Percentiles rank a stretch among this genome's conserved stretches.
Evolutionary conservation across 805 yeast species (phyloP).

Genomic region (Zygotorulaspora sp.): DNA sequence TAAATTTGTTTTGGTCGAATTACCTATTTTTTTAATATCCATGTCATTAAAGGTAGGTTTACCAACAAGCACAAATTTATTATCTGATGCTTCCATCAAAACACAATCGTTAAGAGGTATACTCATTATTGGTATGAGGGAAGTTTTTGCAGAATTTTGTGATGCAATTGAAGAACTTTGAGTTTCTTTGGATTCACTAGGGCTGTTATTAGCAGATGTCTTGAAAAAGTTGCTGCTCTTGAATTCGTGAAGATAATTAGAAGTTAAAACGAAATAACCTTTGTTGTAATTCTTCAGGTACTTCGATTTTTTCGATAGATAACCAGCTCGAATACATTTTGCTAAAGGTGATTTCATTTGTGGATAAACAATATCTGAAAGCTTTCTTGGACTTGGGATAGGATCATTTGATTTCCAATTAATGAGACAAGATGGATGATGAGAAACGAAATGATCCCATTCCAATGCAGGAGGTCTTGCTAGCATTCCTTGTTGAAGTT

Average conservation of each 20-base stretch:
- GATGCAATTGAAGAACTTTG: conserved; percentile 11
- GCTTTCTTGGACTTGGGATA: conserved; percentile 42
- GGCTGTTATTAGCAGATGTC: conserved; percentile 8
- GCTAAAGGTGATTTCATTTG: conserved; percentile 48
- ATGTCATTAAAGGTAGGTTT: conserved; percentile 22
- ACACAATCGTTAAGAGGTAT: conserved; percentile 38
- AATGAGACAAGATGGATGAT: conserved; percentile 40
- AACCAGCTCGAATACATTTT: conserved; percentile 56
- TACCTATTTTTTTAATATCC: conserved; percentile 16
- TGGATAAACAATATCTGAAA: conserved; percentile 50
- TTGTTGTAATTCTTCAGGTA: conserved; percentile 55
- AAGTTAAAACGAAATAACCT: conserved; percentile 63
- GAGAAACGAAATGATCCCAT: conserved; percentile 62
- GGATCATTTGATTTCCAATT: conserved; percentile 38
- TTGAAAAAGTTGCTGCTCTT: conserved; percentile 38
- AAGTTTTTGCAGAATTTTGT: conserved; percentile 38
- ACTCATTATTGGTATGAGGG: conserved; percentile 43
- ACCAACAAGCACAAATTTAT: conserved; percentile 41
- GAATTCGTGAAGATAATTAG: conserved; percentile 65
- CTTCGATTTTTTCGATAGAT: conserved; percentile 56
- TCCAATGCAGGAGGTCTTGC: conserved; percentile 57
- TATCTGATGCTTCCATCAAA: conserved; percentile 33
- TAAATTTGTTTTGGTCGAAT: conserved; percentile 27
- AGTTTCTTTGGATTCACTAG: conserved; percentile 36
- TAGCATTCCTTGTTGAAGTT: conserved; percentile 43